Conservation (phyloP, 352 stramenopile species). For the Peronosclerospora sorghi region DNA sequence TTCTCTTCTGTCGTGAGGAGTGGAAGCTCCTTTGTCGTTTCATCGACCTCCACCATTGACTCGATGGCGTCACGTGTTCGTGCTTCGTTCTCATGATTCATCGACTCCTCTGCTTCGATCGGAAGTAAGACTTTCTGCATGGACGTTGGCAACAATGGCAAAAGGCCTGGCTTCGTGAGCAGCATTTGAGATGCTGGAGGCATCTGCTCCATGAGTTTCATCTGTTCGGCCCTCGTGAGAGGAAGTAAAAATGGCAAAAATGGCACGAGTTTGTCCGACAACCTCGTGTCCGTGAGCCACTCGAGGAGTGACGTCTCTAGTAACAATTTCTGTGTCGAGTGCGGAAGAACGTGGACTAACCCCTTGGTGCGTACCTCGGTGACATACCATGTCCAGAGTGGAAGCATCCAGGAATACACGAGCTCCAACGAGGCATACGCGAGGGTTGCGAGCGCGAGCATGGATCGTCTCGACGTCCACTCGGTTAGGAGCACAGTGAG, state of each 20-base stretch:
- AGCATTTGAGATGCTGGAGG: constrained; percentile 53
- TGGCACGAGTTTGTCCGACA: constrained; percentile 54
- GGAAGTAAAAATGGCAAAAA: constrained; percentile 74
- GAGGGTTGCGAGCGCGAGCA: constrained; percentile 55
- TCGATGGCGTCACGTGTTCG: not conserved
- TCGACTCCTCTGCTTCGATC: not conserved
- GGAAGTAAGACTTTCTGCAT: constrained; percentile 53
- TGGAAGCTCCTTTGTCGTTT: constrained; percentile 3
- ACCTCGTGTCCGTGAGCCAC: constrained; percentile 69
- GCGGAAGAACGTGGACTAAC: constrained; percentile 48
- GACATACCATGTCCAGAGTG: constrained; percentile 69
- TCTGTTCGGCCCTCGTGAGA: constrained; percentile 55
- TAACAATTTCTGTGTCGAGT: constrained; percentile 45
- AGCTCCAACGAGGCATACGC: constrained; percentile 51
- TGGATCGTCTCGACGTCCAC: constrained; percentile 62
- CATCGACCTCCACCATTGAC: not conserved
- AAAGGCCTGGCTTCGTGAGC: constrained; percentile 58
- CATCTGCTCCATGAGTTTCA: constrained; percentile 54
- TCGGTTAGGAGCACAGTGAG: constrained; percentile 71
- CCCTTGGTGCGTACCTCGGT: constrained; percentile 42
- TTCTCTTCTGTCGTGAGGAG: constrained; percentile 3
- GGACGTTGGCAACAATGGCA: constrained; percentile 43
- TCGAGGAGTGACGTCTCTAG: constrained; percentile 68
- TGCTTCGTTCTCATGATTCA: not conserved
- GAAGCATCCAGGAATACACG: constrained; percentile 71